These are phyloP conservation scores for Tylopilus plumbeoviolaceoides DNA, from an alignment of 768 basidiomycete genomes.

Conservation along the genomic window DNA sequence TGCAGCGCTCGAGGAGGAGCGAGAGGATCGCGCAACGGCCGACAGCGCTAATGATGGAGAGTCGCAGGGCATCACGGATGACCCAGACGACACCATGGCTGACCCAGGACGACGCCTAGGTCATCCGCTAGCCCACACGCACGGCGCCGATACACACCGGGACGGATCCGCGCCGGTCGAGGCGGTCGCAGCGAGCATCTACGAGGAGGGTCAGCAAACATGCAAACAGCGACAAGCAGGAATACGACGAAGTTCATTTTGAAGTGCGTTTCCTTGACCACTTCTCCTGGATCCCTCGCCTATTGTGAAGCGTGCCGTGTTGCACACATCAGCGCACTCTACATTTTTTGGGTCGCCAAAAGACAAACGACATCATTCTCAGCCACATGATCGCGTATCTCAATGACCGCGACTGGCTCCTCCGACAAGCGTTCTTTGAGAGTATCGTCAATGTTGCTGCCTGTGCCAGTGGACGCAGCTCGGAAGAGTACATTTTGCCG, in stretches of 20 bases:
- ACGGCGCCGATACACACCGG: too few species aligned
- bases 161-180: too few species aligned
- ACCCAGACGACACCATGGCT: too few species aligned
- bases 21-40: too few species aligned
- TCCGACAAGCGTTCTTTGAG: constrained; percentile 91
- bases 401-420: constrained; percentile 89
- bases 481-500: constrained; percentile 97
- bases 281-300: constrained; percentile 87
- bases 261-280: constrained; percentile 49
- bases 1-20: too few species aligned
- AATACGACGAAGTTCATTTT: constrained; percentile 74
- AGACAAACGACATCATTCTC: constrained; percentile 91
- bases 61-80: too few species aligned
- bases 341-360: constrained; percentile 92
- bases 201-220: too few species aligned
- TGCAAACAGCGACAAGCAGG: constrained; percentile 47
- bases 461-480: constrained; percentile 83
- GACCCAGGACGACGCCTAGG: too few species aligned
- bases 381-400: constrained; percentile 83
- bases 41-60: too few species aligned
- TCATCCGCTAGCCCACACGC: too few species aligned
- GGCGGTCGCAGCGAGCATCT: too few species aligned
- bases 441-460: constrained; percentile 94
- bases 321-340: constrained; percentile 82
- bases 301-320: constrained; percentile 85